Base-by-base conservation (phyloP, 2,329 filamentous ascomycete species). In the Penicillium sp. region DNA sequence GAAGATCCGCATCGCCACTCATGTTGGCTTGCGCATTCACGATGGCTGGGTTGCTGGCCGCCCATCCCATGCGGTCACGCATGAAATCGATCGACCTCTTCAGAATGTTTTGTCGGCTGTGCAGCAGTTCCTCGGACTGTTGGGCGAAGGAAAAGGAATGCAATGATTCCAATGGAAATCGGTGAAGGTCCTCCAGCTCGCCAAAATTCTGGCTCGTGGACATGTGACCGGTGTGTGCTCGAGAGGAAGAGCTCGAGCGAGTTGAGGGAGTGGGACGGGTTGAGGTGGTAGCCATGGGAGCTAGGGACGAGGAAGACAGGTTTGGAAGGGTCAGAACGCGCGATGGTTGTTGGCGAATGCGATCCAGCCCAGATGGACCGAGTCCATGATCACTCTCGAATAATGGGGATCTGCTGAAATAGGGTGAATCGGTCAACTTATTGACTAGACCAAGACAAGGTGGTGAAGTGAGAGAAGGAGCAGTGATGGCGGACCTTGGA, bases 71-170 rank as follows among this genome's bases (percentile, higher is more conserved):
- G 66, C 91, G 91, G 75, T 97, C 93, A 73, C 91, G 91, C 91
- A 99, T 96, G 74, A 98, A 97, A 77, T 98, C 95, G 73, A 97
- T 89, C 9, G 93, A 96, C 62, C 94, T 87, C 79, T 96, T 97
- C 72, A 99, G 78, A 37, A 97, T 90, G 82, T 92, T 96, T 76
- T 98, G 93, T 58, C 95, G 90, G 76, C 88, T 97, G 75, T 97
- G 91, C 59, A 98, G 84, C 65, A 92, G 88, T 65, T 98, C 94
- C 73, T 97, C 93, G 3, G 93, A 94, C 78, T 97, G 93, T 70
- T 96, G 92, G 44, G 95, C 92, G 77, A 99, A 99, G 13, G 94
- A 98, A 80, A 99, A 99, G 1, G 95, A 99, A 78, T 99, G 95
- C 51, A 99, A 82, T 6, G 95, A 99, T 76, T 99, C 95, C 70